Base-by-base conservation (phyloP, 345 rosid genomes). In the Dovyalis caffra region DNA sequence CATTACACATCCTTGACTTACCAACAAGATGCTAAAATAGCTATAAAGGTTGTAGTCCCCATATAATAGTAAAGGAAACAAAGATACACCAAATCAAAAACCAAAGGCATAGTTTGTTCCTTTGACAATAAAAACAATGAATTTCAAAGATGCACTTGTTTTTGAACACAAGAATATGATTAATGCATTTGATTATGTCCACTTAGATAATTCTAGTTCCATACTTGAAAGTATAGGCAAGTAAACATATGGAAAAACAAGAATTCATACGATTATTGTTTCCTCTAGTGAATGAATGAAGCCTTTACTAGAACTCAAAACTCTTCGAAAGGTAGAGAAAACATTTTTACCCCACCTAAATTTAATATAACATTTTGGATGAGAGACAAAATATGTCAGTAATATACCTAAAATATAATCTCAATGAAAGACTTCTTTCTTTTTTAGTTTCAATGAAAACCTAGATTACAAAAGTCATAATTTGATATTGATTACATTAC, bases 141-240 rank as follows among this genome's bases (percentile, higher is more conserved):
- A 95, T 77, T 93, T 93, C 85, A 95, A 81, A 75, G 99, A 95
- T 56, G 98, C 91, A 83, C 98, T 95, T 60, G 99, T 95, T 97
- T 95, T 88, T 76, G 70, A 79, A 71, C 63, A 65, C 47, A 77
- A 76, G 29, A 56, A 29, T 23, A 32, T 28, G 38, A 57, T 77
- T 18, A 72, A 35, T 40, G 43, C 51, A 66, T 25, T 6, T 33
- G 23, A 21, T 57, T 51, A 43, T 37, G 66, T 64, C 38, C 3
- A 15, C 11, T 18, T 21, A 62, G 65, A 35, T 20, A n/a, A n/a
- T 56, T 40, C 34, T 72, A 60, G 25, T 57, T 49, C 35, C 47
- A 18, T 23, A 12, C 6, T 34, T n/a, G 18, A 3, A 43, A 33
- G 56, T 28, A 26, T 9, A 18, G 43, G 34, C 16, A 72, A 61